Evolutionary conservation across 2,329 filamentous ascomycete species (phyloP).

Genomic region (Furcasterigmium sp.): DNA sequence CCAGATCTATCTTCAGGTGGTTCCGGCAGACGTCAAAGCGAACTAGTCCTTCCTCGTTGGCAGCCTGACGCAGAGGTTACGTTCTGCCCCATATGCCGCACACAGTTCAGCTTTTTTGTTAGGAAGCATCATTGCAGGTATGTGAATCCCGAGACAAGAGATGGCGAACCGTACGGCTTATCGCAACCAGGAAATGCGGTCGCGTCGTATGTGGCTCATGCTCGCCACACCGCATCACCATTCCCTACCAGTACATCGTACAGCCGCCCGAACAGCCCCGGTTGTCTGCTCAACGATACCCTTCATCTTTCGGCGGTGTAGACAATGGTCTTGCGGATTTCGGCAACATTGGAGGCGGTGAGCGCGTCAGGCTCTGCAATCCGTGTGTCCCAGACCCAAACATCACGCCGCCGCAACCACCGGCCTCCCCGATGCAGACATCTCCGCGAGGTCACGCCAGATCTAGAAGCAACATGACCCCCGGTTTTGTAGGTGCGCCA

Average conservation of each 20-base stretch:
- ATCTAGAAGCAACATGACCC: constrained; percentile 38
- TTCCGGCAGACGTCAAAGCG: constrained; percentile 11
- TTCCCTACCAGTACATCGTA: constrained; percentile 89
- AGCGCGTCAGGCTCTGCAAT: constrained; percentile 55
- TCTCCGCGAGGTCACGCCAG: constrained; percentile 35
- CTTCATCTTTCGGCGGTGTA: constrained; percentile 31
- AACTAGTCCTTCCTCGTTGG: constrained; percentile 68
- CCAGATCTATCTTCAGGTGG: neutral
- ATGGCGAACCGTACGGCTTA: neutral
- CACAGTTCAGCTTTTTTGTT: constrained; percentile 77
- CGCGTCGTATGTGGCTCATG: constrained; percentile 85
- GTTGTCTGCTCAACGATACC: constrained; percentile 27
- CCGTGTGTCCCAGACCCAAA: constrained; percentile 59
- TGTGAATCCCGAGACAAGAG: constrained; percentile 18
- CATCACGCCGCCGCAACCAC: constrained; percentile 46
- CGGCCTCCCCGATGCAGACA: constrained; percentile 24
- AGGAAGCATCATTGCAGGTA: constrained; percentile 90
- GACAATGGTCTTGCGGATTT: constrained; percentile 36
- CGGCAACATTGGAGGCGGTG: constrained; percentile 45
- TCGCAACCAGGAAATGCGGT: constrained; percentile 84
- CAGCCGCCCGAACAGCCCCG: constrained; percentile 53
- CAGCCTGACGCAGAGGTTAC: constrained; percentile 82
- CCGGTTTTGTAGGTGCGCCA: constrained; percentile 21
- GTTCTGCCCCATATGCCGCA: constrained; percentile 77
- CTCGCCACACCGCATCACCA: constrained; percentile 91